Evolutionary conservation across 805 yeast genomes (phyloP), one percentile per base, ranked within the genome.

Genomic region (Saturnispora hagleri): DNA sequence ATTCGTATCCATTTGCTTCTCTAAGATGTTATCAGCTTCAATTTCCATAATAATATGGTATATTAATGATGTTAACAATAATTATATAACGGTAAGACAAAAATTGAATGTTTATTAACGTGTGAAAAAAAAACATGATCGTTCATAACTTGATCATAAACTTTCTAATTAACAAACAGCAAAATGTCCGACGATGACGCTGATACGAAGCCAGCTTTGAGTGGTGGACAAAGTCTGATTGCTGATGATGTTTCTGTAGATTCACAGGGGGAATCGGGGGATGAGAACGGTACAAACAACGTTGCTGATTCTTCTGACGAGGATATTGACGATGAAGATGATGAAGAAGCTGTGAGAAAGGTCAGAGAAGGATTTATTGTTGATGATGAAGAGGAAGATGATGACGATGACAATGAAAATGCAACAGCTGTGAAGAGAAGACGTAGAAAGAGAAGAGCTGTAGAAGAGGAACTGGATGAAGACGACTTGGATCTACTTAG

Each of bases 291-390:
- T 12, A 26, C 22, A 7, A 38, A 24, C 5, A 22, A n/a, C 34
- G 35, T 60, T 18, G 76, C 76, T 55, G 93, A 86, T 59, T 86
- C 95, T 9, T 85, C 93, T 12, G 95, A 86, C 51, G 97, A 90
- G 55, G 97, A 89, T 41, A 96, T 86, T 7, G 95, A 87, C 31
- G 71, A 70, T 36, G 90, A 84, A 45, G 96, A 88, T 31, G 95
- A 89, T 62, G 97, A 86, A 62, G 97, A 90, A 58, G 97, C 90
- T 62, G 81, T 86, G 46, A 77, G 84, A 57, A 79, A 79, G 60
- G 84, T 90, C 42, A 80, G 91, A 46, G 96, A 89, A 55, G 97
- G 97, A 0, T 89, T 91, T 67, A 90, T 91, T 61, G 97, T 88
- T 9, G 97, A 89, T 60, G 96, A 88, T 60, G 96, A 86, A 53